These are phyloP conservation scores for Stereum hirsutum DNA, from an alignment of 1,284 basidiomycete genomes.

Conservation along the genomic window DNA sequence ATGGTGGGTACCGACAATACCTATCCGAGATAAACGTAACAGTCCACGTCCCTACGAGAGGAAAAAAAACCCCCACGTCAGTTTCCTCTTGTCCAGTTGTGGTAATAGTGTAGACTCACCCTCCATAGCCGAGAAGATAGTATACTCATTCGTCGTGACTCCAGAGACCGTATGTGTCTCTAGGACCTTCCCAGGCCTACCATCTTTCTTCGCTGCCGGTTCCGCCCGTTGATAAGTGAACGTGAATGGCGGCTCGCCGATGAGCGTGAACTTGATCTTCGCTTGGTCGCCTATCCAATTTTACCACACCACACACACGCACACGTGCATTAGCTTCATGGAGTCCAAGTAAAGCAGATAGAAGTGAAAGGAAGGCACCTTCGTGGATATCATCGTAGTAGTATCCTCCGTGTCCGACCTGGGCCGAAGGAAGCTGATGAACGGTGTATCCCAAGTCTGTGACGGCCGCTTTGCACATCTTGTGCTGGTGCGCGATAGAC, in stretches of 20 bases:
- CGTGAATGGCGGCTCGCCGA: slow-evolving; percentile 90
- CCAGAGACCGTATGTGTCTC: slow-evolving; percentile 87
- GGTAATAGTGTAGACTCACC: slow-evolving; percentile 34
- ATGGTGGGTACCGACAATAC: slow-evolving; percentile 74
- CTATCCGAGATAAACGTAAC: slow-evolving; percentile 85
- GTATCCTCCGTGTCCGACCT: slow-evolving; percentile 78
- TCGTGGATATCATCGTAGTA: slow-evolving; percentile 84
- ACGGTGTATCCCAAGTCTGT: slow-evolving; percentile 72
- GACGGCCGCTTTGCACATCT: slow-evolving; percentile 77
- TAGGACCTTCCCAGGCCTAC: slow-evolving; percentile 61
- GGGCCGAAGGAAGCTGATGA: slow-evolving; percentile 80
- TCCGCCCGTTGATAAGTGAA: slow-evolving; percentile 89
- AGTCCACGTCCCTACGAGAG: slow-evolving; percentile 70
- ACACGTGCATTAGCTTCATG: too few species aligned
- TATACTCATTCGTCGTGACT: slow-evolving; percentile 70
- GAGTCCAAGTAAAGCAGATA: background rate
- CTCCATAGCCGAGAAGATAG: slow-evolving; percentile 83
- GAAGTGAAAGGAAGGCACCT: slow-evolving; percentile 30
- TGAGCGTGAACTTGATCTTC: slow-evolving; percentile 83
- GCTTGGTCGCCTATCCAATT: slow-evolving; percentile 68
- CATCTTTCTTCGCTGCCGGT: slow-evolving; percentile 50
- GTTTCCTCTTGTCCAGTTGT: too few species aligned
- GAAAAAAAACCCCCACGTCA: background rate
- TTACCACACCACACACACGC: background rate
- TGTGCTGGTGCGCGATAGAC: slow-evolving; percentile 86